Evolutionary conservation across 805 yeast species (phyloP).

Genomic region (Saccharomycopsis amapae): DNA sequence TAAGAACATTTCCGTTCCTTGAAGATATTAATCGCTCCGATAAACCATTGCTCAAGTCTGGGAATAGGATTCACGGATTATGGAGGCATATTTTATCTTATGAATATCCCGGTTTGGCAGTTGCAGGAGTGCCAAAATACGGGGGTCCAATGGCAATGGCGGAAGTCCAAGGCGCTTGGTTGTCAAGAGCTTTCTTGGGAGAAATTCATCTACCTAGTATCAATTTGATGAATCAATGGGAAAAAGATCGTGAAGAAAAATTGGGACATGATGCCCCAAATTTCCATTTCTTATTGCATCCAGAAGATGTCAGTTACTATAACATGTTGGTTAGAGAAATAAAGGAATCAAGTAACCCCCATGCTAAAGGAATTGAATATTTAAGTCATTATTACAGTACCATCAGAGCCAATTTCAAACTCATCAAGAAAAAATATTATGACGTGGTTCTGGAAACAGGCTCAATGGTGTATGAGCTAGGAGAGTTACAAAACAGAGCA

Average conservation of each 20-base stretch:
- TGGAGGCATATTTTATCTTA: slow-evolving; percentile 53
- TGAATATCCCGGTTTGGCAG: slow-evolving; percentile 54
- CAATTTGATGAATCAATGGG: slow-evolving; percentile 38
- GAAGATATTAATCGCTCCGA: slow-evolving; percentile 25
- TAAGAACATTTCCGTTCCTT: slow-evolving; percentile 57
- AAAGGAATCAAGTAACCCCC: too few relatives aligned
- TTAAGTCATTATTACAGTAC: too few relatives aligned
- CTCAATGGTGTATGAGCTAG: too few relatives aligned
- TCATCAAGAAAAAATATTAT: too few relatives aligned
- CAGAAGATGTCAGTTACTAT: slow-evolving; percentile 16
- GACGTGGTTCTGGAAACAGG: too few relatives aligned
- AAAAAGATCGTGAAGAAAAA: slow-evolving; percentile 19
- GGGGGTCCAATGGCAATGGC: slow-evolving; percentile 56
- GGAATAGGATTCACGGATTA: slow-evolving; percentile 41
- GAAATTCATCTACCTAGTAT: slow-evolving; percentile 42
- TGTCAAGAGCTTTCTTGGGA: slow-evolving; percentile 54
- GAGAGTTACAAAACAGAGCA: too few relatives aligned
- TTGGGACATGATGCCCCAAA: not conserved
- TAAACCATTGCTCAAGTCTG: slow-evolving; percentile 37
- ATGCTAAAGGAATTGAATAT: too few relatives aligned
- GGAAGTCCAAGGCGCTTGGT: slow-evolving; percentile 56
- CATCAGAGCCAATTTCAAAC: too few relatives aligned
- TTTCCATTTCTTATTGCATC: slow-evolving; percentile 11
- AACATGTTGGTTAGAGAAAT: not conserved
- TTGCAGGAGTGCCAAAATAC: slow-evolving; percentile 54